phyloP scores from a whole-genome alignment of 2,329 filamentous ascomycete genomes.

The Aspergillus aculeatinus region DNA sequence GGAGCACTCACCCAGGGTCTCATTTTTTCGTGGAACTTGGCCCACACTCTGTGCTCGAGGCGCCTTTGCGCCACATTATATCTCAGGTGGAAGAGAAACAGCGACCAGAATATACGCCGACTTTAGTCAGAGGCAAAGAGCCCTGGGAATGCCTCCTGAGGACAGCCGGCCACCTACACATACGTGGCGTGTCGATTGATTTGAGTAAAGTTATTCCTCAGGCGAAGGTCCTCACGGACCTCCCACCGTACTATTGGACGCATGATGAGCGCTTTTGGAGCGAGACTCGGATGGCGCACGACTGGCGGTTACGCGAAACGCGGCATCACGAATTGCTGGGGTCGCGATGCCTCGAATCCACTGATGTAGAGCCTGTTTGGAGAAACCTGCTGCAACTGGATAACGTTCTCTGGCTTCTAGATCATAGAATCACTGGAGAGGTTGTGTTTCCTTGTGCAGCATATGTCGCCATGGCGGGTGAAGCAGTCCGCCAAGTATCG shows the following conservation, averaged over 20 bases:
- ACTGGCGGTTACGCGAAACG: slow-evolving; percentile 26
- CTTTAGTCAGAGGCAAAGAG: slow-evolving; percentile 2
- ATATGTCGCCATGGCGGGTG: slow-evolving; percentile 11
- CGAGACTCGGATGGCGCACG: slow-evolving; percentile 27
- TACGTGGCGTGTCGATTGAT: slow-evolving; percentile 1
- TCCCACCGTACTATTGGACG: slow-evolving; percentile 46
- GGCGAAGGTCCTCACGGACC: slow-evolving; percentile 18
- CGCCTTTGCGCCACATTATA: slow-evolving; percentile 27
- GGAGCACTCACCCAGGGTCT: neutral
- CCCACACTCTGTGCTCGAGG: slow-evolving; percentile 38
- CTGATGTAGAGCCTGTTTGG: slow-evolving; percentile 41
- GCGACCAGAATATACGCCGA: slow-evolving; percentile 3
- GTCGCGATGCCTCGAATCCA: slow-evolving; percentile 13
- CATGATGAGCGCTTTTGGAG: slow-evolving; percentile 41
- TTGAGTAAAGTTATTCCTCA: neutral
- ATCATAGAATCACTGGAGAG: slow-evolving; percentile 10
- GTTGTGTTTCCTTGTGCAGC: slow-evolving; percentile 10
- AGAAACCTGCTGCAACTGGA: slow-evolving; percentile 42
- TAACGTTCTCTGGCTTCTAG: slow-evolving; percentile 14
- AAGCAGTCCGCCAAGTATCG: slow-evolving; percentile 11
- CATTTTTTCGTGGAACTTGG: slow-evolving; percentile 31
- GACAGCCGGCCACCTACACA: slow-evolving; percentile 14
- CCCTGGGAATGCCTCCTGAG: slow-evolving; percentile 9
- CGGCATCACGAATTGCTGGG: slow-evolving; percentile 28
- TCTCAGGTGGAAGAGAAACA: neutral